Percentiles rank a stretch among this genome's conserved stretches.
phyloP scores from a whole-genome alignment of 495 filamentous ascomycete genomes.

The Penicillium silybi region DNA sequence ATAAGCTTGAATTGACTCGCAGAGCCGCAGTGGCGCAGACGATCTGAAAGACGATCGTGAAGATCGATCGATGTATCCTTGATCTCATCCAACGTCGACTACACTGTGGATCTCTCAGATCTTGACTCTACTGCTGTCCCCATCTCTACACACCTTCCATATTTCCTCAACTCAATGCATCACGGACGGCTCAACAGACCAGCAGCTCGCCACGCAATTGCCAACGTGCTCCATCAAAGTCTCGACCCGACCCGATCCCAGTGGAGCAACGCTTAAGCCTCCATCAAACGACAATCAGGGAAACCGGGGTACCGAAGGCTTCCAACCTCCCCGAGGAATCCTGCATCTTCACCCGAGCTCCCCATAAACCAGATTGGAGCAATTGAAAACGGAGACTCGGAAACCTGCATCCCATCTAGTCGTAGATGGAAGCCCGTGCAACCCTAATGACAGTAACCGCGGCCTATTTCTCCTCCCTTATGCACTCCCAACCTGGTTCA shows the following conservation, averaged over 20 bases:
- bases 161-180: not conserved
- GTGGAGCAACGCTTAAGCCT: not conserved
- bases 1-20: slow-evolving; percentile 17
- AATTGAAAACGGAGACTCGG: not conserved
- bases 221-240: not conserved
- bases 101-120: not conserved
- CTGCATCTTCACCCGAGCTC: slow-evolving; percentile 1
- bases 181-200: not conserved
- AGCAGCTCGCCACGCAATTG: not conserved
- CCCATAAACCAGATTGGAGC: not conserved
- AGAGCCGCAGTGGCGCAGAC: not conserved
- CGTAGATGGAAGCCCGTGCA: not conserved
- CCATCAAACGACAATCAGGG: not conserved
- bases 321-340: not conserved
- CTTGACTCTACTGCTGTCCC: not conserved
- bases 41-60: no score
- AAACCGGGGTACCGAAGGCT: not conserved
- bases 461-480: not conserved
- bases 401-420: slow-evolving; percentile 4
- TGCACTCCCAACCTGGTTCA: not conserved
- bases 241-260: not conserved
- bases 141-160: not conserved
- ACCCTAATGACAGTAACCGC: not conserved
- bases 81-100: not conserved
- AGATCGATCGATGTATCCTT: not conserved